Evolutionary conservation across 2,329 filamentous ascomycete genomes (phyloP).

Genomic region (Cryphonectria nitschkei): DNA sequence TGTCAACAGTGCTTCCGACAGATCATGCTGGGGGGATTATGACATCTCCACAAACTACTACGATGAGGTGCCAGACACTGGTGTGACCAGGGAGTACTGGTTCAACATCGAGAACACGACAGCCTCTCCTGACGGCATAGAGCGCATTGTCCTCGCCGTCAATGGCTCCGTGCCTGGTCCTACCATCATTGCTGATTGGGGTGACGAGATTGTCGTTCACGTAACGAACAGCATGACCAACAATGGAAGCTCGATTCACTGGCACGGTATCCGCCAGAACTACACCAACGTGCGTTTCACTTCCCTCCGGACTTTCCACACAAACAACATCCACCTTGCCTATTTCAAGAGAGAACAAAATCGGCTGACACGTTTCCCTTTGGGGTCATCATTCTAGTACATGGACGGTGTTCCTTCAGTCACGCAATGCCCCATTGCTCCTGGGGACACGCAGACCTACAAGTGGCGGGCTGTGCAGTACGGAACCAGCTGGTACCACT

Average conservation of each 20-base stretch:
- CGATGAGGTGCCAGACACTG: constrained; percentile 47
- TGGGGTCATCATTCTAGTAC: constrained; percentile 30
- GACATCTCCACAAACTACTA: constrained; percentile 53
- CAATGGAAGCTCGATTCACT: constrained; percentile 67
- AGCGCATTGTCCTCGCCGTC: constrained; percentile 47
- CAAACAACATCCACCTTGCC: too few species aligned
- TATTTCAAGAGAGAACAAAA: constrained; percentile 9
- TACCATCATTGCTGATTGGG: constrained; percentile 61
- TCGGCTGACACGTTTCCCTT: constrained; percentile 19
- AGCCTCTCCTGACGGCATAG: constrained; percentile 50
- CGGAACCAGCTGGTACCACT: constrained; percentile 38
- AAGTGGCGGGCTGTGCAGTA: constrained; percentile 57
- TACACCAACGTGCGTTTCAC: constrained; percentile 55
- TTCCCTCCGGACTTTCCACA: not conserved
- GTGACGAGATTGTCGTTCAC: constrained; percentile 64
- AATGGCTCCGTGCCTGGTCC: constrained; percentile 64
- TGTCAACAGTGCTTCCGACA: constrained; percentile 34
- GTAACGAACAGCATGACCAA: constrained; percentile 61
- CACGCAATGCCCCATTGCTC: constrained; percentile 55
- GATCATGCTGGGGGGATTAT: constrained; percentile 30
- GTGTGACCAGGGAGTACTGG: constrained; percentile 55
- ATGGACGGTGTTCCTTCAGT: constrained; percentile 59
- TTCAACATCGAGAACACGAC: constrained; percentile 46
- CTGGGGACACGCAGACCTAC: constrained; percentile 57
- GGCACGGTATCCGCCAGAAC: constrained; percentile 69